These are phyloP conservation scores for Globomyces pollinis-pini DNA, from an alignment of 192 early-diverging fungal genomes.

Conservation along the genomic window DNA sequence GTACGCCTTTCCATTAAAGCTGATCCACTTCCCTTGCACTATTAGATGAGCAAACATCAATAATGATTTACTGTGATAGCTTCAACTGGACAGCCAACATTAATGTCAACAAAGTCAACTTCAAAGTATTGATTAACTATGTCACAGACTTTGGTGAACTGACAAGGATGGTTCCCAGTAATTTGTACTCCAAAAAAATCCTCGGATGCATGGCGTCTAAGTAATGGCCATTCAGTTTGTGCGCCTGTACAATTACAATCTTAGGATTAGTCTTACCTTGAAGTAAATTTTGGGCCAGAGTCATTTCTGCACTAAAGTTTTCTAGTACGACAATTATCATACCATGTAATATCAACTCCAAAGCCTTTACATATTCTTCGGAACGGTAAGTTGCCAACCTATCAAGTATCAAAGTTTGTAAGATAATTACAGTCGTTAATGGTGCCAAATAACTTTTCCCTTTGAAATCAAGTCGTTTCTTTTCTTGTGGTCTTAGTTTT, in stretches of 20 bases:
- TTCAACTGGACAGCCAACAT: constrained; percentile 94
- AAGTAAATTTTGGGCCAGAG: constrained; percentile 33
- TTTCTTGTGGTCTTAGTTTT: constrained; percentile 42
- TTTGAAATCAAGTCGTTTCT: constrained; percentile 67
- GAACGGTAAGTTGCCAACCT: constrained; percentile 97
- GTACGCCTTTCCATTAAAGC: constrained; percentile 63
- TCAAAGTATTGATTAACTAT: constrained; percentile 49
- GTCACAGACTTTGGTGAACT: constrained; percentile 59
- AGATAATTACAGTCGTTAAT: constrained; percentile 91
- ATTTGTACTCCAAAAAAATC: constrained; percentile 92
- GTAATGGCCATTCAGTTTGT: constrained; percentile 68
- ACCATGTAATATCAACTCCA: constrained; percentile 94
- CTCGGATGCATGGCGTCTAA: constrained; percentile 76
- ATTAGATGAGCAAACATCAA: too few species aligned
- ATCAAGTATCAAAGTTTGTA: too few species aligned
- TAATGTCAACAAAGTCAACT: constrained; percentile 93
- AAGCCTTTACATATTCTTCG: constrained; percentile 86
- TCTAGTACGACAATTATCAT: too few species aligned
- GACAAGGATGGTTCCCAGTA: constrained; percentile 53
- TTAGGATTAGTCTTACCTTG: background rate
- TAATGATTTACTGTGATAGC: too few species aligned
- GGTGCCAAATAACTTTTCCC: constrained; percentile 92
- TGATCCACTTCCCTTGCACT: constrained; percentile 70
- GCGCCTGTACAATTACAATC: too few species aligned
- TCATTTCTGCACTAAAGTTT: constrained; percentile 98